Conservation (phyloP, 129 eudicot species). For the Tagetes erecta region DNA sequence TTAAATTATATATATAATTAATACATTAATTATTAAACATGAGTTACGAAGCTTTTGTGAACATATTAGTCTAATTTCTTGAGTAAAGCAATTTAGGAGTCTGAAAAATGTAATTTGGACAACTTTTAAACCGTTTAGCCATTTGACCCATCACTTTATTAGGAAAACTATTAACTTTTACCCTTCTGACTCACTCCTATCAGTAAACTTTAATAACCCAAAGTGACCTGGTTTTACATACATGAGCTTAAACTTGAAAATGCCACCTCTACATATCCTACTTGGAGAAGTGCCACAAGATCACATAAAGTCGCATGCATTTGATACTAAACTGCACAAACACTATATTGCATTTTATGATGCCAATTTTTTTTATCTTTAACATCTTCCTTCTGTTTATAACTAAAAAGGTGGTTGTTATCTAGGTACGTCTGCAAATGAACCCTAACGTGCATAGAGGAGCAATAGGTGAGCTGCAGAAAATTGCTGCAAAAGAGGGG, state of each 20-base stretch:
- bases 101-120: neutral
- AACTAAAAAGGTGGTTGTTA: slow-evolving; percentile 14
- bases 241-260: neutral
- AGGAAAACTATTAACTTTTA: neutral
- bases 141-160: neutral
- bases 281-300: slow-evolving; percentile 1
- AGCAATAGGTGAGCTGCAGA: slow-evolving; percentile 60
- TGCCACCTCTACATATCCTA: neutral
- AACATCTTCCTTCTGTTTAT: neutral
- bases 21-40: neutral
- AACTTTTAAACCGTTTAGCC: neutral
- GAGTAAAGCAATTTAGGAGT: neutral
- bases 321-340: neutral
- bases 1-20: no score
- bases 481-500: slow-evolving; percentile 71
- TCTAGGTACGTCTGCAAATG: slow-evolving; percentile 90
- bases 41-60: neutral
- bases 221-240: neutral
- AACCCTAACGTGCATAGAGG: slow-evolving; percentile 47
- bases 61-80: neutral
- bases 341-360: slow-evolving; percentile 7
- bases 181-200: no score
- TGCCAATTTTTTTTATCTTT: neutral
- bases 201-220: neutral
- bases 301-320: neutral